Base-by-base conservation (phyloP, 1,284 basidiomycete genomes). In the Marasmius tenuissimus region DNA sequence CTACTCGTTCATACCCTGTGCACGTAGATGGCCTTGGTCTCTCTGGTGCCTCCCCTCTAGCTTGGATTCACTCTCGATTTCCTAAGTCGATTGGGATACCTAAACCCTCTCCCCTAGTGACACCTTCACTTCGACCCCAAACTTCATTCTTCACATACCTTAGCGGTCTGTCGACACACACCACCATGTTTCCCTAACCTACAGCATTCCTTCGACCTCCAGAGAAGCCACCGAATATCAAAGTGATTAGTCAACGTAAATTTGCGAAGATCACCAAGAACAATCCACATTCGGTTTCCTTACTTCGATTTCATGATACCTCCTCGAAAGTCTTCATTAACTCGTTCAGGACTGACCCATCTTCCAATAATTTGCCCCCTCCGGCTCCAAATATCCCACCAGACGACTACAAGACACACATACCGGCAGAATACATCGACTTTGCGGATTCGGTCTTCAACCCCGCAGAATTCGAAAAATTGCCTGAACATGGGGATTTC, bases 371-470 rank as follows among this genome's bases (percentile, higher is more conserved):
- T 49, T 27, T 18, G 8, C 9, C 48, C 20, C 48, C 48, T 18
- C 14, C 9, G 22, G 10, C 48, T 49, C 48, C 48, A 27, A 27
- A 49, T 9, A 9, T 20, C 8, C 48, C 48, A 10, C 8, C 9
- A 14, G 53, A 56, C 4, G 42, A 56, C 38, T 50, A 47, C 20
- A 18, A 14, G 11, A 35, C 33, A 18, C 22, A 34, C 38, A 16
- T 61, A 18, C 60, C 60, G 3, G 10, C 20, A 0, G 16, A 57
- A 33, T 61, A 61, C 40, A 3, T 3, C 3, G 7, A 52, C 37
- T 61, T 4, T 2, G 27, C 39, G 20, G 60, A 61, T 16, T 49
- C 60, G 0, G 60, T 61, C 8, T 61, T 61, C 49, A 61, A 61
- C 11, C 47, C 49, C 34, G 18, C 27, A 1, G 22, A 61, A 14